Percentiles rank a stretch among this genome's conserved stretches.
phyloP scores from a whole-genome alignment of 441 rosid species.

The Pelargonium myrrhifolium region DNA sequence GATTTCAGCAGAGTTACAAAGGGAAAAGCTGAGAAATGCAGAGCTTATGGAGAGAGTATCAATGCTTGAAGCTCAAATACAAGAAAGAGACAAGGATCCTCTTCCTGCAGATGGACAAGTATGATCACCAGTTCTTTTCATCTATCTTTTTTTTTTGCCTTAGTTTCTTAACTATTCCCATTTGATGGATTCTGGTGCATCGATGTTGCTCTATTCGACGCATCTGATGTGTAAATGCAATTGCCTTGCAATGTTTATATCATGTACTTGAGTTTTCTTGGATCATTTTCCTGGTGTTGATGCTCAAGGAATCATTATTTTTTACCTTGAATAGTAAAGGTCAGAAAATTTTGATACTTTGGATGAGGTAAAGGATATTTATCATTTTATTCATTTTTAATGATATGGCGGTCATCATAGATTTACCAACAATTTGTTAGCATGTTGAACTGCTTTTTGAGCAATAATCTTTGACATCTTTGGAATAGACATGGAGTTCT shows the following conservation, averaged over 20 bases:
- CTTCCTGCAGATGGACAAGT: conserved; percentile 27
- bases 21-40: conserved; percentile 44
- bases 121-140: conserved; percentile 13
- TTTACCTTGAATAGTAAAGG: neutral
- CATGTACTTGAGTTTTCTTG: too few relatives aligned
- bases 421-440: too few relatives aligned
- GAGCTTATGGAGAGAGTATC: conserved; percentile 47
- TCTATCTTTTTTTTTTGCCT: conserved; percentile 6
- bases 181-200: neutral
- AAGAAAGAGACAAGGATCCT: conserved; percentile 25
- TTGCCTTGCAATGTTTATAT: too few relatives aligned
- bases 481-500: neutral
- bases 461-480: too few relatives aligned
- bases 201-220: neutral
- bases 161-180: neutral
- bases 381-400: too few relatives aligned
- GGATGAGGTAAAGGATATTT: too few relatives aligned
- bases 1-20: conserved; percentile 40
- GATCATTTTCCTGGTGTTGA: neutral
- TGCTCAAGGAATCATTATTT: neutral
- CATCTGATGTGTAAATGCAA: too few relatives aligned
- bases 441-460: too few relatives aligned
- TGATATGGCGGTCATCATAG: too few relatives aligned
- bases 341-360: neutral
- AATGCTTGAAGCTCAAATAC: conserved; percentile 43